Evolutionary conservation across 768 basidiomycete species (phyloP), one percentile per base, ranked within the genome.

Genomic region (Asterophora lycoperdoides): DNA sequence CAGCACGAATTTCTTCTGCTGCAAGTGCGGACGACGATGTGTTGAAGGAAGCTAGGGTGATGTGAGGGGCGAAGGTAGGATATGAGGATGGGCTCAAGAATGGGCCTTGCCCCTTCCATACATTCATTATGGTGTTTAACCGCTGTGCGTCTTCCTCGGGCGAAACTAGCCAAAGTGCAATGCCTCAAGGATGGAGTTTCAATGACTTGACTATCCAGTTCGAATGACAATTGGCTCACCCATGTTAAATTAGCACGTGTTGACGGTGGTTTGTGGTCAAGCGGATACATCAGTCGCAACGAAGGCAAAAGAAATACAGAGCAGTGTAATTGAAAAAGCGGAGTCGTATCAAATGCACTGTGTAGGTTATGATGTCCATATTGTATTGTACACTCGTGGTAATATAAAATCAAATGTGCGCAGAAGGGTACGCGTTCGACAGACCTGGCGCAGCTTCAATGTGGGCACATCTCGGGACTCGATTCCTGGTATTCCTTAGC

Each of bases 101-200:
- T 4, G 64, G 53, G 50, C 37, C n/a, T 55, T 55, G 43, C 40
- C 34, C 40, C 37, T 51, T 56, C 58, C 54, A 46, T 66, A 67
- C 42, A 6, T 55, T 54, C 77, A 89, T 83, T 48, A 77, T 55
- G 9, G 57, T 64, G 54, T 66, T 61, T 18, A 90, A 69, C 30
- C 64, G 67, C 14, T 64, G 51, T 2, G 75, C 66, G 53, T 79
- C 75, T 8, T 58, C 46, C n/a, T 62, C 53, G 13, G 70, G 58
- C 5, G 87, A 84, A 11, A 89, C 80, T 26, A 91, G 74, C 88
- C 88, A 91, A 3, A 89, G 67, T 11, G 83, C 70, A 41, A 80
- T 57, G 10, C 83, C 84, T 86, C 54, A 26, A 30, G 40, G 32
- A 4, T 15, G 2, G 20, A 18, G 14, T 18, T 33, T 46, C 9